Percentiles rank a stretch among this genome's conserved stretches.
phyloP scores from a whole-genome alignment of 2,329 filamentous ascomycete species.

The Alternaria postmessia region DNA sequence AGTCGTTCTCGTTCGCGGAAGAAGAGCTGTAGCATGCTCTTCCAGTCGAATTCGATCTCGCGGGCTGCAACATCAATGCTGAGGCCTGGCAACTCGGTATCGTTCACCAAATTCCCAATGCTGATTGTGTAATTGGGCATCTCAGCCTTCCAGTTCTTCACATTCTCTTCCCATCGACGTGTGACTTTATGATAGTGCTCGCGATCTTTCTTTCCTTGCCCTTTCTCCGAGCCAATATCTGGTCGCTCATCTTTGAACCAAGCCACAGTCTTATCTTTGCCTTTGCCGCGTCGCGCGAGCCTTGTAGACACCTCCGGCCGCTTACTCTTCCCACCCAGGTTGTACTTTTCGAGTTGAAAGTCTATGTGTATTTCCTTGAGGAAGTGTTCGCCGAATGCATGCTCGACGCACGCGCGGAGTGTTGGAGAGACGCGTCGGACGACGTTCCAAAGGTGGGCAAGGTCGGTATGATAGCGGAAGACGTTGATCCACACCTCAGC shows the following conservation, averaged over 20 bases:
- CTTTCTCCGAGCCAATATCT: background rate
- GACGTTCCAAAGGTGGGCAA: conserved; percentile 42
- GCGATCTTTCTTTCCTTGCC: conserved; percentile 6
- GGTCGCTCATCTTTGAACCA: conserved; percentile 30
- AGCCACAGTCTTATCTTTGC: conserved; percentile 19
- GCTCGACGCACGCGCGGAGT: conserved; percentile 40
- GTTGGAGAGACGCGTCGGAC: conserved; percentile 40
- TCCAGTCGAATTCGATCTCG: conserved; percentile 40
- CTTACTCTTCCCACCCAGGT: conserved; percentile 42
- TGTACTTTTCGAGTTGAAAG: conserved; percentile 45
- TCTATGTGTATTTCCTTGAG: conserved; percentile 33
- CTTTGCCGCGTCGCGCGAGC: conserved; percentile 28
- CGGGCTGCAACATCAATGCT: conserved; percentile 26
- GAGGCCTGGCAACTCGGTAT: conserved; percentile 39
- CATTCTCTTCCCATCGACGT: conserved; percentile 40
- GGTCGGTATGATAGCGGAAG: conserved; percentile 38
- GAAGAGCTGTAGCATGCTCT: conserved; percentile 38
- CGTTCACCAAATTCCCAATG: conserved; percentile 42
- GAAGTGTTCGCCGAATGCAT: conserved; percentile 38
- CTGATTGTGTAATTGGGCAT: conserved; percentile 45
- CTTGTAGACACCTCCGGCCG: conserved; percentile 35
- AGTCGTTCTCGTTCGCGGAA: conserved; percentile 42
- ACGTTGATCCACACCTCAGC: conserved; percentile 49
- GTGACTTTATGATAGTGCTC: conserved; percentile 24
- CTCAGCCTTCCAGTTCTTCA: conserved; percentile 32